These are phyloP conservation scores for Trichoderma citrinoviride DNA, from an alignment of 2,329 filamentous ascomycete species.

Conservation along the genomic window DNA sequence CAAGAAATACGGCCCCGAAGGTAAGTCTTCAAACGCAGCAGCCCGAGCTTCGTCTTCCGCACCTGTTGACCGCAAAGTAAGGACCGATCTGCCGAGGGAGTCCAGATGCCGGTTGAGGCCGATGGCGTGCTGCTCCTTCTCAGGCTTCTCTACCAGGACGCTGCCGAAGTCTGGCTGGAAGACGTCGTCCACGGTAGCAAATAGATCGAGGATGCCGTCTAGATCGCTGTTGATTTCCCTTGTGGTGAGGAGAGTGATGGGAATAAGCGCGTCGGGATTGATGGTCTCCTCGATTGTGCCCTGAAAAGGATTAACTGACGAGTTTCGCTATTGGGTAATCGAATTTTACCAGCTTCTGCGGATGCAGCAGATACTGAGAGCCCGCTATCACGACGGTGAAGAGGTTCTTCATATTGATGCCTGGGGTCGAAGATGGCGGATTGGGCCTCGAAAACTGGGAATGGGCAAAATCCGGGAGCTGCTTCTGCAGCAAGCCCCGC, in stretches of 20 bases:
- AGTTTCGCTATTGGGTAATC: neutral
- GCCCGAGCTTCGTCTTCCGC: constrained; percentile 15
- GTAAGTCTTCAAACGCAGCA: constrained; percentile 30
- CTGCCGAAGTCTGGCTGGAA: constrained; percentile 40
- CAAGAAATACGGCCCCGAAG: constrained; percentile 43
- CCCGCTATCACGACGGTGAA: constrained; percentile 40
- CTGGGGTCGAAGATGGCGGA: neutral
- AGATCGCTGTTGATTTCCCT: constrained; percentile 40
- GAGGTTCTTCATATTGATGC: constrained; percentile 31
- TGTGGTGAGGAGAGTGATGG: constrained; percentile 41
- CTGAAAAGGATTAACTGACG: constrained; percentile 26
- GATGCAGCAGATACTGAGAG: constrained; percentile 41
- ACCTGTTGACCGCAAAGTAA: constrained; percentile 26
- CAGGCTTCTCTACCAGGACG: constrained; percentile 41
- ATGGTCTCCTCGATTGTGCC: constrained; percentile 43
- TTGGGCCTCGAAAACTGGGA: neutral
- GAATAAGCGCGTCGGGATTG: constrained; percentile 41
- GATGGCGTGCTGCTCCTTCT: constrained; percentile 22
- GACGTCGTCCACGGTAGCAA: constrained; percentile 40
- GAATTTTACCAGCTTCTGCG: constrained; percentile 36
- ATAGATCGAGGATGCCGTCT: constrained; percentile 34
- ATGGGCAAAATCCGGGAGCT: neutral
- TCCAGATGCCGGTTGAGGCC: neutral
- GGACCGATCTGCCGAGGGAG: constrained; percentile 20
- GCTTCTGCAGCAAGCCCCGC: neutral